Evolutionary conservation across 345 rosid genomes (phyloP).

Genomic region (Boechera retrofracta): DNA sequence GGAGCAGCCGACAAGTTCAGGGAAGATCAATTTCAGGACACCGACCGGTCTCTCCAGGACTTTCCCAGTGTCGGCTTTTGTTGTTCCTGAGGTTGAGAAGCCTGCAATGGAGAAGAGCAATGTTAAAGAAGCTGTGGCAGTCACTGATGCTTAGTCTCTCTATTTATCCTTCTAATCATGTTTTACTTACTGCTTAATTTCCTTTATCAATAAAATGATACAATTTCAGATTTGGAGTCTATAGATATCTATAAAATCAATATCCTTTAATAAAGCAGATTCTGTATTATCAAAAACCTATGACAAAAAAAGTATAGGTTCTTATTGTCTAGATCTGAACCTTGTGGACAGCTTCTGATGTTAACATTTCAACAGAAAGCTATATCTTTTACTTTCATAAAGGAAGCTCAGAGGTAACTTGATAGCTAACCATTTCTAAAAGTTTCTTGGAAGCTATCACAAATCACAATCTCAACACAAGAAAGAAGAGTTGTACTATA

Average conservation of each 20-base stretch:
- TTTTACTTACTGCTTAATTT: conserved; percentile 22
- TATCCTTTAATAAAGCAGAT: not conserved
- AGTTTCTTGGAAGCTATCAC: conserved; percentile 24
- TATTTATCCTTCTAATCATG: conserved; percentile 28
- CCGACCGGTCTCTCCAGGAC: conserved; percentile 74
- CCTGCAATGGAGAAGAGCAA: conserved; percentile 42
- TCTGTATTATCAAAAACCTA: not conserved
- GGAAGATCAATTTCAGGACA: conserved; percentile 76
- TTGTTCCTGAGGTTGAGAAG: conserved; percentile 44
- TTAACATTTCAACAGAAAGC: conserved; percentile 37
- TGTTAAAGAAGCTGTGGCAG: conserved; percentile 44
- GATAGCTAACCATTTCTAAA: conserved; percentile 14
- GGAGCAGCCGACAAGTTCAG: conserved; percentile 55
- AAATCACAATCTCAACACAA: conserved; percentile 12
- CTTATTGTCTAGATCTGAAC: conserved; percentile 32
- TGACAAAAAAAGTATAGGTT: conserved; percentile 13
- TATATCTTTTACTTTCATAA: conserved; percentile 14
- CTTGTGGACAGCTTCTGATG: conserved; percentile 12
- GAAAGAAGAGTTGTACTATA: conserved; percentile 6
- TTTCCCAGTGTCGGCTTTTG: conserved; percentile 74
- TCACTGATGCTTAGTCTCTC: conserved; percentile 48
- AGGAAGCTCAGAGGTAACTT: conserved; percentile 19
- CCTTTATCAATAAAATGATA: conserved; percentile 26
- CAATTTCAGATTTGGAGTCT: not conserved
- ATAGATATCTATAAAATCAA: not conserved